Base-by-base conservation (phyloP, 306 rosid genomes). In the Sechiopsis laciniata region DNA sequence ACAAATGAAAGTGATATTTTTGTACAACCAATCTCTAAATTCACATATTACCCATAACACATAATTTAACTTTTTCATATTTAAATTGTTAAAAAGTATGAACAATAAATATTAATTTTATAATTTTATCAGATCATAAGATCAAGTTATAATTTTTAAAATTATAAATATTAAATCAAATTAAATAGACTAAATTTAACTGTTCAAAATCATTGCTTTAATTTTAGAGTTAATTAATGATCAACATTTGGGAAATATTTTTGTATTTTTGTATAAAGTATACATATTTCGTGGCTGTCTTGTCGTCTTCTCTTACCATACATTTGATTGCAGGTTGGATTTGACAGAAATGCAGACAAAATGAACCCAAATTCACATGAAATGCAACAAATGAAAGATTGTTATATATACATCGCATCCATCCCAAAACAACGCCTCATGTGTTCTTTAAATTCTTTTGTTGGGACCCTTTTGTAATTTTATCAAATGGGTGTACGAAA, bases 331-430 rank as follows among this genome's bases (percentile, higher is more conserved):
- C 29, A 26, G 29, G 29, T 26, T 26, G 3, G 32, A 54, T 13
- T 15, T 21, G 40, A 67, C 71, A 19, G 68, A 87, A 87, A 89
- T 91, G 87, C 85, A 58, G 78, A 82, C 72, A 80, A 91, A 91
- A 94, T 91, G 95, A 79, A 83, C 50, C 77, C 86, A 91, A 91
- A 94, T 85, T 84, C 86, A 94, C 79, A 91, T 88, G 92, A 88
- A 91, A 91, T 87, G 71, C 29, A 71, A 77, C 14, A 2, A 55
- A 17, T 12, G 45, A 8, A 55, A 74, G 4, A 68, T 66, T 72
- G 65, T 82, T 88, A 90, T 89, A 88, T 83, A 90, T 86, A 82
- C 69, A 62, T 15, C 85, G 74, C 55, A 64, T 16, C 42, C 81
- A 10, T 69, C 70, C 50, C 64, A 21, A 0, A 26, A 6, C 40